These are phyloP conservation scores for Rhododendron henanense DNA, from an alignment of 148 eudicot species.

Conservation along the genomic window DNA sequence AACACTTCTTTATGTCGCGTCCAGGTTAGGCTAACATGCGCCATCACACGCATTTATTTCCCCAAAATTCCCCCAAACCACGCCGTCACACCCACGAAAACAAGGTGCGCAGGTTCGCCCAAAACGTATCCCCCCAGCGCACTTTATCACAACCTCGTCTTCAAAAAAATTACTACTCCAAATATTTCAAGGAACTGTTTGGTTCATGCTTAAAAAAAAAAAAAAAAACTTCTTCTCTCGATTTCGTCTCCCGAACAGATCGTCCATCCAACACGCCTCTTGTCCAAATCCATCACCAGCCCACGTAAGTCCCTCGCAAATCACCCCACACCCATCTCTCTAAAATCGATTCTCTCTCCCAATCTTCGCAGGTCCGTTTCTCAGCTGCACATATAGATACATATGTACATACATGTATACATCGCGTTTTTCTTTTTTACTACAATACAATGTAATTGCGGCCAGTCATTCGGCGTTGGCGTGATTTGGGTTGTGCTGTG, in stretches of 20 bases:
- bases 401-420: neutral
- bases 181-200: neutral
- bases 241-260: constrained; percentile 38
- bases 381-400: neutral
- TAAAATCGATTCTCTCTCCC: neutral
- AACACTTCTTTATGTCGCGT: neutral
- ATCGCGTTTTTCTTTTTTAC: neutral
- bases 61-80: neutral
- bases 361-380: constrained; percentile 18
- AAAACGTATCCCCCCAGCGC: neutral
- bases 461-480: neutral
- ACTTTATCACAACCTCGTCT: neutral
- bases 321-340: constrained; percentile 19
- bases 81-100: neutral
- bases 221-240: constrained; percentile 18
- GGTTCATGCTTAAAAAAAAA: constrained; percentile 10
- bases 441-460: neutral
- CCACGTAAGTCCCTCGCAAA: constrained; percentile 21
- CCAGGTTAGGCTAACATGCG: constrained; percentile 14
- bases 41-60: neutral
- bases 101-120: constrained; percentile 13
- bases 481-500: constrained; percentile 17
- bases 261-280: constrained; percentile 8
- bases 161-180: neutral
- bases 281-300: constrained; percentile 22